Conservation (phyloP, 768 basidiomycete species). For the Suillus bovinus region DNA sequence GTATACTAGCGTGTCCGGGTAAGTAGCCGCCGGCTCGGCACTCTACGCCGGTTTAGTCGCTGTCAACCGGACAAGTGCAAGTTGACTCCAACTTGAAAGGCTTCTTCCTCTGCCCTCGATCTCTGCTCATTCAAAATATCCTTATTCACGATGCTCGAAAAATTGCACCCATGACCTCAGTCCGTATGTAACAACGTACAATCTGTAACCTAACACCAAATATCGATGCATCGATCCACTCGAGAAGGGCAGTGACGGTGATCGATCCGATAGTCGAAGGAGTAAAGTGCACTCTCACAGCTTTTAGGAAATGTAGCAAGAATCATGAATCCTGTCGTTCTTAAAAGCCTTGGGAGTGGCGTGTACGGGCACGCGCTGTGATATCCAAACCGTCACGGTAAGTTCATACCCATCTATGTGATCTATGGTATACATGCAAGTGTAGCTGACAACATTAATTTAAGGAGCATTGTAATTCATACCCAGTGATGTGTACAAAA, state of each 20-base stretch:
- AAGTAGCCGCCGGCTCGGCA: not conserved
- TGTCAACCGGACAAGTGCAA: too few species aligned
- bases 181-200: not conserved
- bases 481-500: not conserved
- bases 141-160: not conserved
- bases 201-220: not conserved
- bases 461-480: not conserved
- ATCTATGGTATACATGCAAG: not conserved
- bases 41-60: not conserved
- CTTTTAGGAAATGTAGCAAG: not conserved
- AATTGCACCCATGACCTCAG: not conserved
- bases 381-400: not conserved
- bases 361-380: not conserved
- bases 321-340: not conserved
- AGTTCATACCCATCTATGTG: not conserved
- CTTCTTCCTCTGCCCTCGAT: not conserved
- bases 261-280: not conserved
- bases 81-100: too few species aligned
- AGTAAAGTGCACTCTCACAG: not conserved
- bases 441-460: not conserved
- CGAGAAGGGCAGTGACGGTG: not conserved
- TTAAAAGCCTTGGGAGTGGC: not conserved
- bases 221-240: not conserved
- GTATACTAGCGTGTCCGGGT: not conserved
- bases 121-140: not conserved